These are phyloP conservation scores for Phytophthora brassicae DNA, from an alignment of 352 stramenopile species.

Conservation along the genomic window DNA sequence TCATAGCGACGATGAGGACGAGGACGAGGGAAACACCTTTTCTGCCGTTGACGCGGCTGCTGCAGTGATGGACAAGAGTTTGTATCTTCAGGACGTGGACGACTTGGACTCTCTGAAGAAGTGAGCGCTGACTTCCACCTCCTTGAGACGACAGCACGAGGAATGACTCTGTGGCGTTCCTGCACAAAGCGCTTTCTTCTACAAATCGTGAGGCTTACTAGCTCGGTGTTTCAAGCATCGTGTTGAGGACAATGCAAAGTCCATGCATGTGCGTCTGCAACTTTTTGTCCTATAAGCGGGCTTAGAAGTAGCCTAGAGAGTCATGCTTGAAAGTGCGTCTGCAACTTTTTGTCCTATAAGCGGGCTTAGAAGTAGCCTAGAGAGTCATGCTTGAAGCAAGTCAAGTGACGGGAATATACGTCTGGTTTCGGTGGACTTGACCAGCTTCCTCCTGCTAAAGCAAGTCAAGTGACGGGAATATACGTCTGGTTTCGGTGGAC, in stretches of 20 bases:
- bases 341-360: constrained; percentile 24
- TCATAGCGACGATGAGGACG: constrained; percentile 51
- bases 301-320: constrained; percentile 25
- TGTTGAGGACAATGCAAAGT: constrained; percentile 12
- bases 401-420: constrained; percentile 34
- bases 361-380: constrained; percentile 24
- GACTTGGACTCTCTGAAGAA: constrained; percentile 81
- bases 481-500: constrained; percentile 28
- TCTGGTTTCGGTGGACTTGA: constrained; percentile 19
- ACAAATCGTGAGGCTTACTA: constrained; percentile 9
- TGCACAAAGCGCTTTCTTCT: constrained; percentile 22
- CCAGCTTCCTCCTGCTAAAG: constrained; percentile 7
- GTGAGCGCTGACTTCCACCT: constrained; percentile 33
- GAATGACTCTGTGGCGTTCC: constrained; percentile 8
- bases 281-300: constrained; percentile 23
- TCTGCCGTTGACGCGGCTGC: constrained; percentile 49
- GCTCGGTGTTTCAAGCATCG: constrained; percentile 16
- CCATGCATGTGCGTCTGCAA: constrained; percentile 11
- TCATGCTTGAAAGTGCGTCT: constrained; percentile 16
- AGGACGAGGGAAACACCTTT: constrained; percentile 43
- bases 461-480: constrained; percentile 31
- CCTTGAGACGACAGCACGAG: constrained; percentile 8
- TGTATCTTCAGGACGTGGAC: constrained; percentile 80
- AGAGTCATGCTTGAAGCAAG: constrained; percentile 22
- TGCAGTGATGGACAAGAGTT: constrained; percentile 81